Base-by-base conservation (phyloP, 305 asterid genomes). In the Rubia peregrina region DNA sequence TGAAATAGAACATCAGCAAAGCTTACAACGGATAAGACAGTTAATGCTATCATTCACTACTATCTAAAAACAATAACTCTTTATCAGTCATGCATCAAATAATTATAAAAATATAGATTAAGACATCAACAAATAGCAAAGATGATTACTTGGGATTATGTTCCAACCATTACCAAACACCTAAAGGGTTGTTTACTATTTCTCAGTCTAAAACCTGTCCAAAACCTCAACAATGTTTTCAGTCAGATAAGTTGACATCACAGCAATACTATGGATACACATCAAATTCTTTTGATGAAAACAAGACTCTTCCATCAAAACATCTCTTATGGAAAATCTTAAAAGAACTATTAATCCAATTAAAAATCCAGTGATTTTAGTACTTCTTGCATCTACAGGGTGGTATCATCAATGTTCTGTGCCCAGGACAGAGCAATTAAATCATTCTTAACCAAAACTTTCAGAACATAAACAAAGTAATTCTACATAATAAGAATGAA, bases 361-460 rank as follows among this genome's bases (percentile, higher is more conserved):
- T 11, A 44, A 33, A 68, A 33, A 9, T 46, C 48, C 33, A 9
- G n/a, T 30, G 62, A 6, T 51, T n/a, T 19, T 22, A 53, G 21
- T 30, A 55, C 1, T 64, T 24, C 59, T 73, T 65, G 66, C 46
- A 63, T 16, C 42, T 19, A 56, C 33, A 30, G 44, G 41, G 7
- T 8, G 43, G 51, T 49, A 49, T 26, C 51, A 43, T 12, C 21
- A 21, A 21, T 0, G 9, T 7, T 68, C 22, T 10, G 14, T 11
- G 49, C 38, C 1, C 26, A 3, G 10, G 14, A 16, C 19, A 6
- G 24, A 56, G 1, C 16, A 16, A 56, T 1, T 57, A 59, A 9
- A 65, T 41, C 71, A 13, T 38, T 51, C 66, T 53, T 26, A 65
- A 60, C 66, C 8, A 41, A 30, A 8, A 49, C 59, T 46, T 68